Conservation (phyloP, 2,329 filamentous ascomycete genomes). For the Verruconis gallopava region DNA sequence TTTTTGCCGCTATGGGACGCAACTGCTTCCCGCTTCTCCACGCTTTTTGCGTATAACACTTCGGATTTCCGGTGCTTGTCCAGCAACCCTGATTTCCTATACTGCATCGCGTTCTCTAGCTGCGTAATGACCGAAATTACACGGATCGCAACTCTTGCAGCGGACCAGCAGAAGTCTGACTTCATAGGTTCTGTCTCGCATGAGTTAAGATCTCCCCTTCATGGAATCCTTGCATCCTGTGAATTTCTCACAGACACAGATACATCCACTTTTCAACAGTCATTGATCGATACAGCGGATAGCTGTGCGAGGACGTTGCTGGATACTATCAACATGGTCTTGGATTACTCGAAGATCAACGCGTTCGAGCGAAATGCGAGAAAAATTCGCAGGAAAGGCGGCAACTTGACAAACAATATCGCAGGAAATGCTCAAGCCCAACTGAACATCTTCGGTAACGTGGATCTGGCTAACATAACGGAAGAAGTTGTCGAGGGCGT, state of each 20-base stretch:
- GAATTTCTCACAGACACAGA: slow-evolving; percentile 36
- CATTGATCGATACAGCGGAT: slow-evolving; percentile 19
- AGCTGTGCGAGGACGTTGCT: slow-evolving; percentile 29
- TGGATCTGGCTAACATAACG: slow-evolving; percentile 10
- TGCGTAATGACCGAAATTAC: slow-evolving; percentile 29
- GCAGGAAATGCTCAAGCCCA: slow-evolving; percentile 15
- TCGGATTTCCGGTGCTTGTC: slow-evolving; percentile 18
- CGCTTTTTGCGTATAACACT: slow-evolving; percentile 31
- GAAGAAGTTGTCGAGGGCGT: slow-evolving; percentile 32
- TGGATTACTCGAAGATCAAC: slow-evolving; percentile 16
- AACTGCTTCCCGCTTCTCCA: slow-evolving; percentile 33
- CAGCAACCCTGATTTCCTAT: slow-evolving; percentile 28
- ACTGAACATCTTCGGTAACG: slow-evolving; percentile 20
- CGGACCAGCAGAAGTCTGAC: slow-evolving; percentile 37
- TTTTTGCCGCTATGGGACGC: slow-evolving; percentile 41
- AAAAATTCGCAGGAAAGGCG: slow-evolving; percentile 18
- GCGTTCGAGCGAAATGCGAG: slow-evolving; percentile 20
- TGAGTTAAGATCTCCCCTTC: slow-evolving; percentile 36
- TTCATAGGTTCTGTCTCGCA: slow-evolving; percentile 35
- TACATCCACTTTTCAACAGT: slow-evolving; percentile 11
- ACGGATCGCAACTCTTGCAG: slow-evolving; percentile 25
- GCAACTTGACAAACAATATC: slow-evolving; percentile 9
- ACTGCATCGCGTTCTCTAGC: slow-evolving; percentile 29
- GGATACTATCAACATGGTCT: slow-evolving; percentile 28
- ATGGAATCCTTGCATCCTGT: slow-evolving; percentile 35